phyloP scores from a whole-genome alignment of 2,329 filamentous ascomycete species.

The Hymenoscyphus infarciens region DNA sequence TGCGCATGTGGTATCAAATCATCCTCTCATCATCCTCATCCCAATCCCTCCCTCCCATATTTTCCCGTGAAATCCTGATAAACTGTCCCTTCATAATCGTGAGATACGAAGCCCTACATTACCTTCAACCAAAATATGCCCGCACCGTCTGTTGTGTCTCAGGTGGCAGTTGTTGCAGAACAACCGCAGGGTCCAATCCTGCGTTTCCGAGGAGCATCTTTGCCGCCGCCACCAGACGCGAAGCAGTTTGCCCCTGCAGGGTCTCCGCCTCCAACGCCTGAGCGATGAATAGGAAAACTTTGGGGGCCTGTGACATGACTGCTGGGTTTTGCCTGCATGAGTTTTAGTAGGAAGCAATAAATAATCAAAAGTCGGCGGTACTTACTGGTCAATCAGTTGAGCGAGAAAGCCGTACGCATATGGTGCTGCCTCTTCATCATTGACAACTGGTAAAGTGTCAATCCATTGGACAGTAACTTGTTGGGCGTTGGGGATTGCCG shows the following conservation, averaged over 20 bases:
- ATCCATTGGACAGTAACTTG: slow-evolving; percentile 82
- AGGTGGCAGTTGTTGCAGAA: slow-evolving; percentile 70
- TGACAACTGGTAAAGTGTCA: slow-evolving; percentile 83
- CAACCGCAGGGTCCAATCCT: slow-evolving; percentile 69
- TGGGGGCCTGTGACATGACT: slow-evolving; percentile 71
- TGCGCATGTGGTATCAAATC: slow-evolving; percentile 32
- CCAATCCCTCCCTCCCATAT: slow-evolving; percentile 8
- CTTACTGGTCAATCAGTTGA: slow-evolving; percentile 91
- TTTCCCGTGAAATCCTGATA: not conserved
- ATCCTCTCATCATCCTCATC: slow-evolving; percentile 15
- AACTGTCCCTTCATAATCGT: not conserved
- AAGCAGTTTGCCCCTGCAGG: slow-evolving; percentile 77
- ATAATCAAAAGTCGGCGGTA: slow-evolving; percentile 29
- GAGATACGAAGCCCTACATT: not conserved
- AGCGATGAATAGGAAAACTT: slow-evolving; percentile 80
- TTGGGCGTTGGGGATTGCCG: slow-evolving; percentile 71
- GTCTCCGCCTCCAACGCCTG: slow-evolving; percentile 90
- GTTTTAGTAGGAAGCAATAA: slow-evolving; percentile 22
- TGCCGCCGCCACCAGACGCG: slow-evolving; percentile 70
- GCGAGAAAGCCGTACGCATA: slow-evolving; percentile 92
- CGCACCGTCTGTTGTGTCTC: slow-evolving; percentile 79
- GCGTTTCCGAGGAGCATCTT: slow-evolving; percentile 74
- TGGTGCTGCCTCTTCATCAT: slow-evolving; percentile 95
- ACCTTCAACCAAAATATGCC: slow-evolving; percentile 66
- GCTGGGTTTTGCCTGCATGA: slow-evolving; percentile 75